Base-by-base conservation (phyloP, 2,329 filamentous ascomycete species). In the Phaeosphaeria sp. region DNA sequence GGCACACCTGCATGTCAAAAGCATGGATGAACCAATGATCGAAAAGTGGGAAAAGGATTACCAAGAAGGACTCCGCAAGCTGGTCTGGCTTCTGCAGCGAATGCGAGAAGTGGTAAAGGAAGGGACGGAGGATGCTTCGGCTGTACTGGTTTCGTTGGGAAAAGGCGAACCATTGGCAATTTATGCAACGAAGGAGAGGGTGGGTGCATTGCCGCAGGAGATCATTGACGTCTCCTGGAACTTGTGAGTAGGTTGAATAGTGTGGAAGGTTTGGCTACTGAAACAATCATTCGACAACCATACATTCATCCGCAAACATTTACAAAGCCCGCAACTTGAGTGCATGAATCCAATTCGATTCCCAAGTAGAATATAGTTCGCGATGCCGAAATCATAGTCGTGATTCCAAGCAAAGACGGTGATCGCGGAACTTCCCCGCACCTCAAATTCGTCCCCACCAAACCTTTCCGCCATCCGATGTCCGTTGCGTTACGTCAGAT, bases 71-170 rank as follows among this genome's bases (percentile, higher is more conserved):
- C 46, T 71, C 30, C 50, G 59, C 20, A 70, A 67, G 49, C 53
- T 72, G 47, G 67, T 59, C 4, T 55, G 50, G 20, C 44, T 71
- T 53, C 51, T 71, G 5, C 39, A 13, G 15, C 44, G 51, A n/a
- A 9, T 70, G 24, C 65, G 53, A 40, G 8, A n/a, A 1, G 47
- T 49, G 2, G 51, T 64, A 17, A 6, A n/a, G 9, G 15, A 36
- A n/a, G 55, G 24, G 25, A 58, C 45, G 18, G 20, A 40, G 7
- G 33, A 48, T 4, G 27, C 53, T 15, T 56, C 61, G 18, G 66
- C 56, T 2, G 51, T 68, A 5, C 24, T 69, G 13, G 44, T 68
- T 3, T 58, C 51, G 17, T 54, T 63, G 42, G 40, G 53, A 6
- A 68, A 62, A 25, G 61, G 59, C 1, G 57, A 40, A 6, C 30